Base-by-base conservation (phyloP, 139 green algal genomes). In the Trebouxia sp. region DNA sequence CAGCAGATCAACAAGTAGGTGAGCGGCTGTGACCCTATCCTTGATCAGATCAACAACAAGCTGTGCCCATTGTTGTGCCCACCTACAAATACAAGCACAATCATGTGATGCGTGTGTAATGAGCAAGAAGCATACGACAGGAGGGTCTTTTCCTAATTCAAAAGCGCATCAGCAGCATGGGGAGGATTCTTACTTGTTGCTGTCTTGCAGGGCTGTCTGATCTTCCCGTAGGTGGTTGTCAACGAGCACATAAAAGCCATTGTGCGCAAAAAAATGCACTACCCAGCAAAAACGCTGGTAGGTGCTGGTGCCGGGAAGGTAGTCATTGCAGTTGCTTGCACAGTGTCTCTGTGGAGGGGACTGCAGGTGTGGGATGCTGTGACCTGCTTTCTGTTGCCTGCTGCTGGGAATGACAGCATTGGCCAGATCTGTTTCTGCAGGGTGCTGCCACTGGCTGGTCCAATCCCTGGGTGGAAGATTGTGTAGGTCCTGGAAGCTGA, bases 241-340 rank as follows among this genome's bases (percentile, higher is more conserved):
- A 55, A 76, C 37, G 20, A 76, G 30, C 10, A 91, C 85, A 65
- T 86, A 90, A n/a, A 91, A 86, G 41, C 87, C 87, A 69, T 88
- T 90, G 39, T 70, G 56, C 9, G 85, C 81, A n/a, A 90, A 72
- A 78, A 86, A 91, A 26, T 88, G 74, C 32, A 91, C 81, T 14
- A 84, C 82, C 82, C 83, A 91, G 15, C 87, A 51, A 55, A 88
- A 89, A 15, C 87, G 80, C 22, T 51, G n/a, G 6, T 53, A 76
- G 15, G 66, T 76, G 24, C 66, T 76, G 66, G 26, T 50, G 66
- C 66, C 51, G 38, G 66, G 66, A 6, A 76, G 66, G 66, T 76
- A 76, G 39, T 76, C 66, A 37, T 76, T 76, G 58, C 58, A 43
- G 11, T 28, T 69, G 58, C 24, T 69, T 11, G 58, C 1, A 20